Base-by-base conservation (phyloP, 2,329 filamentous ascomycete species). In the Diaporthe citrichinensis region DNA sequence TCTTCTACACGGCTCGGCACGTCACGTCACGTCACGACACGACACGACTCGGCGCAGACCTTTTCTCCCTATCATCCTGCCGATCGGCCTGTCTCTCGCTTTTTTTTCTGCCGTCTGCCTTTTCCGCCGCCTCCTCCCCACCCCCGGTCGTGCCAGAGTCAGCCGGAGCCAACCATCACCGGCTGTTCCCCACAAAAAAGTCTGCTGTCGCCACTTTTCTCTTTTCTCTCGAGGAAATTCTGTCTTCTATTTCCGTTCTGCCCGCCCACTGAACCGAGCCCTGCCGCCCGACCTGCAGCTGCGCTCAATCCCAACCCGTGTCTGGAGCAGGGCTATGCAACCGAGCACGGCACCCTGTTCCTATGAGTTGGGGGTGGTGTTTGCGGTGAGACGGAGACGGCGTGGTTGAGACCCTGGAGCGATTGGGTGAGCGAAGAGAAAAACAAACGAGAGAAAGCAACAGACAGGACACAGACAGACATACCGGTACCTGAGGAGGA, bases 191-290 rank as follows among this genome's bases (percentile, higher is more conserved):
- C 71, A 73, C 71, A 73, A 73, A 73, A 73, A 73, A 73, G 71
- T 73, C 71, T 73, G 71, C 71, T 28, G 71, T 59, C 46, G 46
- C 71, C 71, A 73, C 61, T 76, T 76, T 73, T 59, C 31, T 57
- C 36, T 49, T 71, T 67, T 31, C 41, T 39, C 55, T 57, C 39
- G 20, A 61, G 59, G 39, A 46, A 28, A 44, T 31, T 71, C 39
- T 36, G 28, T 53, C 46, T 39, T 68, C 62, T 53, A 68, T 68
- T 71, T 41, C 68, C 61, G 55, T 39, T 59, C 68, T 74, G 39
- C n/a, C 73, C 49, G 71, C 74, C 57, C 36, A 73, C 74, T 25
- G 34, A n/a, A 49, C 36, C 72, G 51, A 67, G 25, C 5, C 58
- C 55, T 62, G 58, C 58, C 41, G 57, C 57, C 41, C 28, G 39